Evolutionary conservation across 768 basidiomycete genomes (phyloP), one percentile per base, ranked within the genome.

Genomic region (Boletus vinaceobasis): DNA sequence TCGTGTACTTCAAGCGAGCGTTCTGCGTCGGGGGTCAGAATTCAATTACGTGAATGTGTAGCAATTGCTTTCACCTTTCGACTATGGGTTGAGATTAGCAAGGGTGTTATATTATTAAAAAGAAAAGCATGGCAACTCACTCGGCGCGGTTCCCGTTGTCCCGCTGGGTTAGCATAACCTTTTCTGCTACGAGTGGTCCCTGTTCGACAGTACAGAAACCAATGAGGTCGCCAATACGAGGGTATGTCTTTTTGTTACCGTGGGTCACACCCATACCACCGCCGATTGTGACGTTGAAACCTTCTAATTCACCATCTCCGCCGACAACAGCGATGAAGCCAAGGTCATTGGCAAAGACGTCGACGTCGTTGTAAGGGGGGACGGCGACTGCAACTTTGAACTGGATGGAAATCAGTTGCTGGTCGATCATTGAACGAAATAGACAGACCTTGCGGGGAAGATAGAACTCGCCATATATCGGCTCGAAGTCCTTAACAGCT

Each of bases 231-330:
- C 84, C 93, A 43, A 86, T 72, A 49, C 97, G 87, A 43, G 97
- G 97, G 70, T 98, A 98, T 0, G 97, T 99, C 78, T 97, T 95
- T 79, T 98, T 98, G 80, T 93, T 96, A 33, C 93, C 93, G 64
- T 98, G 96, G 1, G 97, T 98, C 42, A 98, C 97, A 71, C 97
- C 97, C 97, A 99, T 99, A 46, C 97, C 97, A 62, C 97, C 97
- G 53, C 97, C 97, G 42, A 92, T 77, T 15, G 87, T 73, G 49
- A 99, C 94, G 67, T 99, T 97, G 81, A 97, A 99, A 40, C 97
- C 97, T 50, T 80, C 79, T 19, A 99, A 75, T 58, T 88, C 79
- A 48, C 92, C 91, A 23, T 84, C 71, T 54, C 82, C 75, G 60
- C 85, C 82, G 29, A 91, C 82, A 61, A 98, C 92, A 36, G 94